Percentiles rank a stretch among this genome's conserved stretches.
phyloP scores from a whole-genome alignment of 257 asterid species.

The Petrea volubilis region DNA sequence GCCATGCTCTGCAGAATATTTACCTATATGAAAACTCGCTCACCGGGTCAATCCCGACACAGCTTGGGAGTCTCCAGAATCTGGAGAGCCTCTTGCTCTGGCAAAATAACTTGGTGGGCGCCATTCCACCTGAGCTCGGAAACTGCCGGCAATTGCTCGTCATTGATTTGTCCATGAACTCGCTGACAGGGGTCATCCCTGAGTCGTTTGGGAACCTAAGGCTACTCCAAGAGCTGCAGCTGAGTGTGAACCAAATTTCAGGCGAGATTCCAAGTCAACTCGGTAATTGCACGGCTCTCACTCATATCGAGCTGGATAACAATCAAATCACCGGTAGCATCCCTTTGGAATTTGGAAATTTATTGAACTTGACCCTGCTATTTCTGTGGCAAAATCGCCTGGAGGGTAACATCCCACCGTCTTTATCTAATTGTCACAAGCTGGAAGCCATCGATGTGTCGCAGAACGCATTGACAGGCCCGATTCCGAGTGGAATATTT shows the following conservation, averaged over 20 bases:
- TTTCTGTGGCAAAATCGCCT: slow-evolving; percentile 74
- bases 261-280: slow-evolving; percentile 65
- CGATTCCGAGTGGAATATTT: slow-evolving; percentile 62
- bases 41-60: slow-evolving; percentile 63
- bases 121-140: slow-evolving; percentile 61
- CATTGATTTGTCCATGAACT: slow-evolving; percentile 64
- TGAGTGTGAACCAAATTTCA: slow-evolving; percentile 68
- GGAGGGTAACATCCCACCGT: slow-evolving; percentile 60
- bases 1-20: slow-evolving; percentile 43
- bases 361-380: slow-evolving; percentile 50
- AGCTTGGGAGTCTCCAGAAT: slow-evolving; percentile 46
- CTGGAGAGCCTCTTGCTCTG: slow-evolving; percentile 62
- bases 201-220: slow-evolving; percentile 52
- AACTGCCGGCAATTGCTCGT: slow-evolving; percentile 46
- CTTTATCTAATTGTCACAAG: slow-evolving; percentile 56
- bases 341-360: slow-evolving; percentile 59
- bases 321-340: slow-evolving; percentile 70
- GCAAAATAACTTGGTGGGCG: slow-evolving; percentile 69
- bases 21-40: slow-evolving; percentile 71
- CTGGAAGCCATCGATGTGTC: slow-evolving; percentile 72
- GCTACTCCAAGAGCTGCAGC: slow-evolving; percentile 56
- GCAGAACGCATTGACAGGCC: slow-evolving; percentile 62
- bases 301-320: slow-evolving; percentile 78
- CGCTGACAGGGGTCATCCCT: slow-evolving; percentile 63
- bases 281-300: slow-evolving; percentile 58